phyloP scores from a whole-genome alignment of 23 red algal species.

The Gracilaria gracilis region DNA sequence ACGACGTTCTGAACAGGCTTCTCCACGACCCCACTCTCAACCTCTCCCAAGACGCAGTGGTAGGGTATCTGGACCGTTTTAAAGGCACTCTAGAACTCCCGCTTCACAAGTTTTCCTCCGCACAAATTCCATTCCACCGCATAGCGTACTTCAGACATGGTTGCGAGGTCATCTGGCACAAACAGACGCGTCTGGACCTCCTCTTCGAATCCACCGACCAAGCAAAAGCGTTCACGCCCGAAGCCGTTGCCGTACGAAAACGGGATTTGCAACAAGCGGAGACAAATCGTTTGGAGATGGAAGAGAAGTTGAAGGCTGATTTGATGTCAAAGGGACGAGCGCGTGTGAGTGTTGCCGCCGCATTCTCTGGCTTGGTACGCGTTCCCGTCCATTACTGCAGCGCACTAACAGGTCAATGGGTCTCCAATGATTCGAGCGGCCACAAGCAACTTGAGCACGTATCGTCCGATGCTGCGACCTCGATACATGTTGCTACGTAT shows the following conservation, averaged over 20 bases:
- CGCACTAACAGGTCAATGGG: not conserved
- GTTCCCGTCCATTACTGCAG: conserved; percentile 16
- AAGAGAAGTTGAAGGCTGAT: not conserved
- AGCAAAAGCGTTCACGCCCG: not conserved
- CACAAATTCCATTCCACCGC: conserved; percentile 7
- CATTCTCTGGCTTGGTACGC: not conserved
- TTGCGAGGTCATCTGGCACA: conserved; percentile 27
- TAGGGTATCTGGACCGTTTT: conserved; percentile 3
- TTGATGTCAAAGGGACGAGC: not conserved
- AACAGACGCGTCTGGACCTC: conserved; percentile 2
- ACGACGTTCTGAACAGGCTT: not conserved
- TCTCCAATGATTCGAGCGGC: not conserved
- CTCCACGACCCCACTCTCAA: not conserved
- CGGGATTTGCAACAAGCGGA: not conserved
- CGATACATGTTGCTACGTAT: not conserved
- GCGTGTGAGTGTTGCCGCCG: not conserved
- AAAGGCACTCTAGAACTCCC: conserved; percentile 7
- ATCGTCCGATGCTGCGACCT: not conserved
- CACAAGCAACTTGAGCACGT: not conserved
- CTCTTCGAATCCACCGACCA: not conserved
- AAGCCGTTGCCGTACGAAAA: not conserved
- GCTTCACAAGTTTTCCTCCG: not conserved
- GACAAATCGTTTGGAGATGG: conserved; percentile 11
- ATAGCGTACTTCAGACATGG: conserved; percentile 8
- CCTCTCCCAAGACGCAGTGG: not conserved